Base-by-base conservation (phyloP, 2,329 filamentous ascomycete species). In the Pleomassaria siparia region DNA sequence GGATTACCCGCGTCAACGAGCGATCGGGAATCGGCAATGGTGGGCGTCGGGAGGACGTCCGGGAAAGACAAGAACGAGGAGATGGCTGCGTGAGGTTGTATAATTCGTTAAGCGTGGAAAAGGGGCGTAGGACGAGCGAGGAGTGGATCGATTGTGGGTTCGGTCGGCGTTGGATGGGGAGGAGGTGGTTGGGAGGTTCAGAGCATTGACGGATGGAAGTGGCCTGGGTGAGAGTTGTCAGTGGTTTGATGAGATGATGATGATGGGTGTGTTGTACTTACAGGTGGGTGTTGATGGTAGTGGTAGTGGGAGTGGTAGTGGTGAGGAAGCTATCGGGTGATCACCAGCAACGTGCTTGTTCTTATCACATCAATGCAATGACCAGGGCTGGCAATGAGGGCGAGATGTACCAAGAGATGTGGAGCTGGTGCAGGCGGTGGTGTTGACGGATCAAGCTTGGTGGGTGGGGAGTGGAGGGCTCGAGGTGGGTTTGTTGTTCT, bases 1-100 rank as follows among this genome's bases (percentile, higher is more conserved):
- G 59, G 63, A 69, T 63, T 62, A 64, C 66, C 62, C 66, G 68
- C 55, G 53, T 70, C 67, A 70, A 69, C 68, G 69, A 71, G 66
- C 63, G 58, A 59, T 63, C 53, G 54, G 56, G 59, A 57, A 53
- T 48, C n/a, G n/a, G 51, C 53, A 55, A 39, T 35, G 21, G 43
- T 39, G 43, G 46, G 48, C 50, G 50, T 54, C 52, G 59, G 54
- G 55, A 41, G 54, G 62, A 56, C 50, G 66, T 64, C 66, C 62
- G 53, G 47, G 35, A 51, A 49, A 55, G 43, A 45, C 55, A 30
- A 56, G 55, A 59, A 62, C 47, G 53, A 52, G 58, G 55, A 53
- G 52, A 56, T 68, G 64, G 69, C 63, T 72, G 66, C 69, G 68
- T 70, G 56, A 68, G 53, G 58, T 54, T 55, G 50, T 41, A 59